Base-by-base conservation (phyloP, 164 flowering plant species). In the Buxus sempervirens region DNA sequence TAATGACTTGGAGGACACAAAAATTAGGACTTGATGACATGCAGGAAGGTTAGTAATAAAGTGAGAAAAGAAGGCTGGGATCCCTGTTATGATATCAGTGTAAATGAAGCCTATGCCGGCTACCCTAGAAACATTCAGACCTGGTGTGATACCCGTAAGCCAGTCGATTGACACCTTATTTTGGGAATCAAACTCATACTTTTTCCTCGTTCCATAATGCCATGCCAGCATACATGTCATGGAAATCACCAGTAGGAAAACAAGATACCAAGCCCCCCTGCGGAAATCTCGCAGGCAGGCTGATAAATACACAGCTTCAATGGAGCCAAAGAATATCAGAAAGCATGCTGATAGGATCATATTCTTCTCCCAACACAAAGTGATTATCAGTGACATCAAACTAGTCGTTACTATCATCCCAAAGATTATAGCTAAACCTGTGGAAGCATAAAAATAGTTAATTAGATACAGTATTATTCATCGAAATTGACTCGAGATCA, bases 11-110 rank as follows among this genome's bases (percentile, higher is more conserved):
- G 86, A 78, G 70, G 88, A 81, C 14, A 91, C 88, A 42, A 89
- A 87, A 25, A 91, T 75, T 22, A 91, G 76, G 16, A 89, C 83
- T 72, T 83, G 81, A 67, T 91, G 97, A 63, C 76, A 88, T 21
- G 97, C 90, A 62, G 97, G 94, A 41, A 90, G 82, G 67, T 88
- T 86, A 0, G 91, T 82, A 62, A 90, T 74, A 71, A 90, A 88
- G 72, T 90, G 93, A 54, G 87, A 76, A 76, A 90, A 90, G 76
- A 87, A 80, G 22, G 89, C 82, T 7, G 97, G 94, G 32, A 89
- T 76, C 66, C 94, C 94, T 13, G 82, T 67, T 9, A 74, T 82
- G 48, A 91, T 65, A 66, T 89, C 85, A 5, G 92, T 77, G 78
- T 87, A 83, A 60, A 91, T 81, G 68, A 89, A 78, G 51, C 94